Base-by-base conservation (phyloP, 2,329 filamentous ascomycete species). In the Xylaria digitata region DNA sequence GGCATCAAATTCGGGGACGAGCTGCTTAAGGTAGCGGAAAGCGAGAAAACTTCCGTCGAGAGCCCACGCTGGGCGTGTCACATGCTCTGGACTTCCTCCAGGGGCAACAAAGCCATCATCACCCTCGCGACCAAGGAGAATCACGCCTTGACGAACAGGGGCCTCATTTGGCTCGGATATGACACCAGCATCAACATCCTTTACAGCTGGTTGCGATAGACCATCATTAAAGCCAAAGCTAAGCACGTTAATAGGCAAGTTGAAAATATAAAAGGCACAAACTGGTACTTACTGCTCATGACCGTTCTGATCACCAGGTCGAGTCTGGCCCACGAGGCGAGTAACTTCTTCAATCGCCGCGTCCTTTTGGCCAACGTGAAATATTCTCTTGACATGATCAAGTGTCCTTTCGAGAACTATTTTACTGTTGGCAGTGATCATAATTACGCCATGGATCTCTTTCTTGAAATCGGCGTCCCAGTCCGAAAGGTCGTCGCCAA, bases 41-140 rank as follows among this genome's bases (percentile, higher is more conserved):
- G 76, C 79, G 9, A 83, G 74, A 63, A 82, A 82, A 68, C 80
- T 82, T 4, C 82, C 81, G 55, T 84, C 81, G 1, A 78, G 71
- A 32, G 81, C 80, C 82, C 81, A 84, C 0, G 71, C 63, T 49
- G 80, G 74, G 11, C 74, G 72, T 13, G 64, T 61, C 6, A 64
- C 72, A 11, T 32, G 42, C 15, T 58, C 15, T 9, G 55, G 37
- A 2, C 19, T 0, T 5, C 17, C 23, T 6, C 52, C 60, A 4
- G 67, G 53, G 6, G 54, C 0, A 1, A 46, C 49, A 1, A 59
- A 13, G 46, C 61, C 67, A 11, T 70, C 66, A 53, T 82, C 80
- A 11, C 79, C 79, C 1, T 78, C 73, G 34, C 78, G 76, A 23
- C 78, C 79, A 32, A 77, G 71, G 48, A 83, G 72, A 34, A 81